These are phyloP conservation scores for Avena atlantica DNA, from an alignment of 176 grass and related monocot genomes.

Conservation along the genomic window DNA sequence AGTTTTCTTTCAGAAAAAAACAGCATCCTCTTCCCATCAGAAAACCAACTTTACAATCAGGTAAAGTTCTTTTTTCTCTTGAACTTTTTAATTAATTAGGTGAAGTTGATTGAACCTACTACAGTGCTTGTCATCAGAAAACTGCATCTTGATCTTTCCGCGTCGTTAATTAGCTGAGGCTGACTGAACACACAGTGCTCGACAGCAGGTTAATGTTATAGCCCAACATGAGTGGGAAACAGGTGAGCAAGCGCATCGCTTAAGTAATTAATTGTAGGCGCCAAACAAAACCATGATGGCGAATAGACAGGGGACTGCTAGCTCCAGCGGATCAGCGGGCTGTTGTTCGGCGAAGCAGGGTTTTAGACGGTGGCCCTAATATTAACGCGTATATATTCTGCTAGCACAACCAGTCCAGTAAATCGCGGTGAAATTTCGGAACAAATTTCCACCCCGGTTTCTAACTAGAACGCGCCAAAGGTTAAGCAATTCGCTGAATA, in stretches of 20 bases:
- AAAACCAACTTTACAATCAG: slow-evolving; percentile 2
- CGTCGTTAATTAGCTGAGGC: not conserved
- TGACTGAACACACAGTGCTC: not conserved
- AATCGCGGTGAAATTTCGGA: not conserved
- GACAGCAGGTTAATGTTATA: not conserved
- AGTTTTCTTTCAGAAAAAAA: not conserved
- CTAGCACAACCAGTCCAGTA: not conserved
- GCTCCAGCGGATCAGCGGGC: slow-evolving; percentile 30
- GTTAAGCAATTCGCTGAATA: not conserved
- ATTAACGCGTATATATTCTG: not conserved
- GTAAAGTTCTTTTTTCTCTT: not conserved
- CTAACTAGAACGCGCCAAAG: not conserved
- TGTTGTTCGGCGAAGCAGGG: slow-evolving; percentile 5
- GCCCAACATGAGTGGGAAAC: not conserved
- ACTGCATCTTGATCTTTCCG: too few relatives aligned
- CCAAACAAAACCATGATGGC: slow-evolving; percentile 32
- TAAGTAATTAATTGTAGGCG: slow-evolving; percentile 37
- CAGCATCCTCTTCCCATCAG: not conserved
- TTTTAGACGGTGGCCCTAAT: slow-evolving; percentile 10
- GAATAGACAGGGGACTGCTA: slow-evolving; percentile 10
- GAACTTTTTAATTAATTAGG: not conserved
- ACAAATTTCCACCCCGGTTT: not conserved
- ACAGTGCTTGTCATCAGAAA: not conserved
- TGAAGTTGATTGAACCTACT: not conserved
- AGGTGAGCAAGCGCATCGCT: slow-evolving; percentile 33